Evolutionary conservation across 1,139 yeast genomes (phyloP).

Genomic region (Sugiyamaella sp.): DNA sequence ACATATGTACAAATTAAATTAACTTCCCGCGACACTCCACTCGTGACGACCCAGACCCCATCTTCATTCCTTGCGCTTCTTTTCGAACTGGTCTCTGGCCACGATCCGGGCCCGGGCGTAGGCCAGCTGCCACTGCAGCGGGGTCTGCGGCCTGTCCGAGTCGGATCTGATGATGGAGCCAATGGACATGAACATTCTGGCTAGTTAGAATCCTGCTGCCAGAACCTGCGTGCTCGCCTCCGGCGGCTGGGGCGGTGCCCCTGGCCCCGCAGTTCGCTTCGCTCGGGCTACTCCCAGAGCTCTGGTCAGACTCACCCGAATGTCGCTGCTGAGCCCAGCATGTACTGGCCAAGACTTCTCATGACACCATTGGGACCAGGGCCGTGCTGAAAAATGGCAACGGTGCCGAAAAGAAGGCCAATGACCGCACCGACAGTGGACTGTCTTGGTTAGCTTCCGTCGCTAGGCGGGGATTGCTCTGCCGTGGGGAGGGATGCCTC

Average conservation of each 20-base stretch:
- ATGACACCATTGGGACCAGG: constrained; percentile 98
- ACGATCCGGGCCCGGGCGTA: constrained; percentile 32
- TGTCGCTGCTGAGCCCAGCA: constrained; percentile 95
- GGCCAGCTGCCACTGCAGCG: constrained; percentile 40
- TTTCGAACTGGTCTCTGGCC: constrained; percentile 11
- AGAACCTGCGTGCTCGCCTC: too few relatives aligned
- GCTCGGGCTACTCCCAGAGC: too few relatives aligned
- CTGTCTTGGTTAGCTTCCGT: constrained; percentile 31
- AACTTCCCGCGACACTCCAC: not conserved
- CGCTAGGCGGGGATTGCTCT: not conserved
- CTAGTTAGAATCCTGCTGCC: constrained; percentile 9
- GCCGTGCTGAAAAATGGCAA: constrained; percentile 87
- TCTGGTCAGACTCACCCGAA: constrained; percentile 58
- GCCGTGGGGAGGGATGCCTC: too few relatives aligned
- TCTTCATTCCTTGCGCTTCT: not conserved
- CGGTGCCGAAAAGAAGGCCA: constrained; percentile 92
- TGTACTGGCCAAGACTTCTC: constrained; percentile 95
- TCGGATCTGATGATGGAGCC: constrained; percentile 85
- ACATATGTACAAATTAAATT: not conserved
- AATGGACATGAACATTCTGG: constrained; percentile 81
- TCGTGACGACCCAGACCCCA: too few relatives aligned
- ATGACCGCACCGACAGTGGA: constrained; percentile 94
- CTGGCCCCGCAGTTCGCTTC: too few relatives aligned
- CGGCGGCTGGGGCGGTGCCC: too few relatives aligned
- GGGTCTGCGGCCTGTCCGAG: constrained; percentile 33